Percentiles rank a stretch among this genome's conserved stretches.
phyloP scores from a whole-genome alignment of 2,329 filamentous ascomycete species.

The Whalleya microplaca region DNA sequence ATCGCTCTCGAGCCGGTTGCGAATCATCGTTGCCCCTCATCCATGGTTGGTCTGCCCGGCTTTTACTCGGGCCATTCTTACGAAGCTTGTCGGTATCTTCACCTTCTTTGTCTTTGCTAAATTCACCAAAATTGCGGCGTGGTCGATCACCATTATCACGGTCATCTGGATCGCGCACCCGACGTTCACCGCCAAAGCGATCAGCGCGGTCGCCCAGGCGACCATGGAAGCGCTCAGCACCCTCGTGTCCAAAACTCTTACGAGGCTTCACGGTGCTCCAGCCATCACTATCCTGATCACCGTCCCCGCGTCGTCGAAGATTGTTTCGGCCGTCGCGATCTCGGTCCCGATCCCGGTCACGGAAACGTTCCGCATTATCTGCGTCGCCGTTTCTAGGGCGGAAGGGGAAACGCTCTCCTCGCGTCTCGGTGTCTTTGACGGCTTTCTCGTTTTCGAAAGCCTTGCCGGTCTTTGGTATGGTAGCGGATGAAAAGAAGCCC shows the following conservation, averaged over 20 bases:
- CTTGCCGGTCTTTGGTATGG: conserved; percentile 52
- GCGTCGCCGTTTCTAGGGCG: conserved; percentile 55
- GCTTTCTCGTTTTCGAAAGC: conserved; percentile 58
- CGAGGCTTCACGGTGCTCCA: conserved; percentile 76
- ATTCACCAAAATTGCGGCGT: conserved; percentile 54
- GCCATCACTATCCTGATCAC: conserved; percentile 67
- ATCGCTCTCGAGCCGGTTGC: conserved; percentile 52
- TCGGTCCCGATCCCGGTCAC: conserved; percentile 50
- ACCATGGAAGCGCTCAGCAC: conserved; percentile 71
- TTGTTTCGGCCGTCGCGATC: conserved; percentile 52
- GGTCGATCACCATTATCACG: conserved; percentile 60
- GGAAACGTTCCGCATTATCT: conserved; percentile 43
- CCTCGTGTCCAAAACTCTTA: conserved; percentile 74
- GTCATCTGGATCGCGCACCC: conserved; percentile 47
- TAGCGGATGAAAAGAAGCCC: conserved; percentile 79
- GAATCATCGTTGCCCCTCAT: conserved; percentile 60
- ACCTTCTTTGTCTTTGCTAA: conserved; percentile 49
- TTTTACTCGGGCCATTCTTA: conserved; percentile 67
- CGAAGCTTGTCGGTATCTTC: conserved; percentile 60
- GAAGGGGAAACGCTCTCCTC: conserved; percentile 65
- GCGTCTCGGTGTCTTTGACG: conserved; percentile 53
- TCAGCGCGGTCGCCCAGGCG: conserved; percentile 60
- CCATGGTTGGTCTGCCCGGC: conserved; percentile 75
- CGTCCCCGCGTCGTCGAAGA: conserved; percentile 57
- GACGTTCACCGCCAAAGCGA: conserved; percentile 44